These are phyloP conservation scores for Zygoascus bituminiphila DNA, from an alignment of 805 yeast species.

Conservation along the genomic window DNA sequence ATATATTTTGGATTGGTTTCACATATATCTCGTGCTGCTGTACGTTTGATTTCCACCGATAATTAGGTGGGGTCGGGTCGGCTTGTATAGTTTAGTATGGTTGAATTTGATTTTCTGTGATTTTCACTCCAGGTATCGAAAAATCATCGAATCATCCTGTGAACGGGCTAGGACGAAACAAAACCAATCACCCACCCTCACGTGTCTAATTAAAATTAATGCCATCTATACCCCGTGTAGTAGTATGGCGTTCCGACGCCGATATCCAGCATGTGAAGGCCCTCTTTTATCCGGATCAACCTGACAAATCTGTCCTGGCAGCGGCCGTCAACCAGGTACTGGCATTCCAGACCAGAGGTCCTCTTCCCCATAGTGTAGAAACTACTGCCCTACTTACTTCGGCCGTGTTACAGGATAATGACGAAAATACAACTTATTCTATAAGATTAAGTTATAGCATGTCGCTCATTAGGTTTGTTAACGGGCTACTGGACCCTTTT, in stretches of 20 bases:
- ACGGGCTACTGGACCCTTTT: conserved; percentile 79
- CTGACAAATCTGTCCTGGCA: conserved; percentile 25
- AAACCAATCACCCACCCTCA: no score
- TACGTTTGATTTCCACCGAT: no score
- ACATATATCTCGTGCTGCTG: no score
- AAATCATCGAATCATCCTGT: no score
- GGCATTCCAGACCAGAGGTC: conserved; percentile 51
- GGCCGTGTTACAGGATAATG: conserved; percentile 38
- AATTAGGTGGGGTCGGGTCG: no score
- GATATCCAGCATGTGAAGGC: conserved; percentile 41
- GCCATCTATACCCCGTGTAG: conserved; percentile 20
- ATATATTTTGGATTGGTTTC: no score
- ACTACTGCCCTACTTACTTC: conserved; percentile 52
- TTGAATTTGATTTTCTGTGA: no score
- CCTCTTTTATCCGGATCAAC: conserved; percentile 41
- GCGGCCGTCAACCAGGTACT: conserved; percentile 45
- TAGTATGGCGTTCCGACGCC: conserved; percentile 31
- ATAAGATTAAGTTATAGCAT: conserved; percentile 54
- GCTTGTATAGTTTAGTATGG: no score
- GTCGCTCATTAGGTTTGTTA: conserved; percentile 78
- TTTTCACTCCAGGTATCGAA: no score
- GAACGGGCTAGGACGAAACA: no score
- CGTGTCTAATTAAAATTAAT: no score
- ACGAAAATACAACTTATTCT: conserved; percentile 29
- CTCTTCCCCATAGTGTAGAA: conserved; percentile 65